Base-by-base conservation (phyloP, 305 asterid genomes). In the Fraxinus velutina region DNA sequence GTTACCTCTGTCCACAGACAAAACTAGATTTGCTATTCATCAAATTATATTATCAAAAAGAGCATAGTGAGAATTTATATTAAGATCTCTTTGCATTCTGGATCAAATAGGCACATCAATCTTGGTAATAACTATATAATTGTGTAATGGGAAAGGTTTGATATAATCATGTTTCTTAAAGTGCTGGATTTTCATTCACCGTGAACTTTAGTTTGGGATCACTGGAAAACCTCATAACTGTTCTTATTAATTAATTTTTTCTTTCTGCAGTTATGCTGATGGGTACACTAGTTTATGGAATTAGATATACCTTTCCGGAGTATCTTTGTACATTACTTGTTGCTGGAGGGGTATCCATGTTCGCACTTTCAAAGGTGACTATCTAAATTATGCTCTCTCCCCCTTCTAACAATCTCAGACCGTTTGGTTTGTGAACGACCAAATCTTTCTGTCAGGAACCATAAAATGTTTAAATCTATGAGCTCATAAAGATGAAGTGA, bases 211-310 rank as follows among this genome's bases (percentile, higher is more conserved):
- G 8, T 68, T 2, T 9, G 42, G 57, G 36, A 74, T 78, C 12
- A 71, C 36, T 13, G 19, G 21, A 34, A 71, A 86, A 36, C 44
- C 76, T 70, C 75, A 39, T 22, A 60, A 73, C 10, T 33, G 60
- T 50, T 64, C 77, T 15, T 72, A 78, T 21, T 76, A 30, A 76
- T 55, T 64, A 32, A 27, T 27, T 21, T 21, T 73, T 70, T 73
- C 73, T 80, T 83, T 86, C 64, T 88, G 94, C 97, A 96, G 99
- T 96, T 77, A 96, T 94, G 99, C 87, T 96, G 77, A 96, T 96
- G 99, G 99, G 99, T 52, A 77, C 98, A 1, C 89, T 96, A 73
- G 98, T 96, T 37, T 96, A 96, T 83, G 99, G 99, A 81, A 93
- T 94, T 74, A 86, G 93, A 83, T 93, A 96, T 82, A 91, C 96